Base-by-base conservation (phyloP, 2,329 filamentous ascomycete genomes). In the Pyrenophora seminiperda region DNA sequence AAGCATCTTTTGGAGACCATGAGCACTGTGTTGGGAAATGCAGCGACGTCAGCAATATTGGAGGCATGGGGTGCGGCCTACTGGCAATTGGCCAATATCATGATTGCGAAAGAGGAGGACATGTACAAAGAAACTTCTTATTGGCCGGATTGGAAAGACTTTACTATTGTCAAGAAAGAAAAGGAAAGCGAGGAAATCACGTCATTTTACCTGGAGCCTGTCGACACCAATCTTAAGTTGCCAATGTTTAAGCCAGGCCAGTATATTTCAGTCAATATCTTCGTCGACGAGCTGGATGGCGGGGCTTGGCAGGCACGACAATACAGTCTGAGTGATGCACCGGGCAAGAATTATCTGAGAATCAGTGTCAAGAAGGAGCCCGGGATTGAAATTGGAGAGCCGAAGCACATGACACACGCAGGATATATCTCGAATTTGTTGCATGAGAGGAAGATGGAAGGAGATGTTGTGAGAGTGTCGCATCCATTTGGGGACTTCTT, bases 31-130 rank as follows among this genome's bases (percentile, higher is more conserved):
- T 80, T 91, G 1, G 87, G 87, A 3, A 79, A 65, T 11, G 87
- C 81, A 17, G 83, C 88, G 74, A 90, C 87, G 1, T 75, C 80
- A 0, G 81, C 86, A 15, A 79, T 88, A 22, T 78, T 83, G 44
- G 78, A 82, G 10, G 88, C 88, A 7, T 91, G 88, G 88, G 80
- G 74, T 5, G 82, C 83, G 42, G 88, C 88, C 1, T 91, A 91
- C 74, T 85, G 82, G 81, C 79, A 90, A 61, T 81, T 91, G 18
- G 88, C 88, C 19, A 81, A 86, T 68, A 82, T 91, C 75, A 82
- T 91, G 75, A 90, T 89, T 59, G 79, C 76, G 15, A 80, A 83
- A 41, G 88, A 91, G 68, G 76, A 75, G 4, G 77, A 83, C 50
- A 73, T 91, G 38, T 90, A 89, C 73, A 73, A 79, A 29, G 75